A percentile compares a stretch with the other conserved stretches of the same genome.
phyloP scores from a whole-genome alignment of 768 basidiomycete species.

The Boletus rufocinnamomeus region DNA sequence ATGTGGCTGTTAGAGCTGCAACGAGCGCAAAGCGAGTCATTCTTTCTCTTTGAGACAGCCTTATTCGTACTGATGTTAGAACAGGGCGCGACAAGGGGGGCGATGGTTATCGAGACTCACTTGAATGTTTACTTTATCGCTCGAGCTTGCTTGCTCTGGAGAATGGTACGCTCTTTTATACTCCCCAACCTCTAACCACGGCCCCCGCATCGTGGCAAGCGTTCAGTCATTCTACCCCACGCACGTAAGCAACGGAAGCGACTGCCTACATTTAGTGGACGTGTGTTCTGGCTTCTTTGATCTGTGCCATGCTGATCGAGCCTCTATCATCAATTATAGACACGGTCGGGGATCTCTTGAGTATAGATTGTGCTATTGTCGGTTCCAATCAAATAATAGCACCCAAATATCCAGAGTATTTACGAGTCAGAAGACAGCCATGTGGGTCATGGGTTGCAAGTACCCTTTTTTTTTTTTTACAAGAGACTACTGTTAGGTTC shows the following conservation, averaged over 20 bases:
- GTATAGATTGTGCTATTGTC: no score
- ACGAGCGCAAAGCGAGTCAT: not conserved
- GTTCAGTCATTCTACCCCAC: not conserved
- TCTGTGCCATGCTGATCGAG: not conserved
- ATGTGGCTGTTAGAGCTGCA: not conserved
- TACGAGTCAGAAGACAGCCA: not conserved
- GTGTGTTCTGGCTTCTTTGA: not conserved
- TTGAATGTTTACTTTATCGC: not conserved
- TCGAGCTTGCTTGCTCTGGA: no score
- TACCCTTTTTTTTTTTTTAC: not conserved
- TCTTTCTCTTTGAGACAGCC: not conserved
- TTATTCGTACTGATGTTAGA: not conserved
- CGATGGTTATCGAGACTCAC: not conserved
- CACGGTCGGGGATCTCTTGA: no score
- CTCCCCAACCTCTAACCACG: not conserved
- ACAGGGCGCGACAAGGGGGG: not conserved
- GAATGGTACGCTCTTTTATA: not conserved
- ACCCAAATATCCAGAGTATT: not conserved
- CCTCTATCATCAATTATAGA: no score
- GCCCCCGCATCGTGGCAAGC: not conserved
- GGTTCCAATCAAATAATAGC: no score
- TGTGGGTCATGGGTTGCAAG: not conserved
- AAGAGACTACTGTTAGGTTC: not conserved
- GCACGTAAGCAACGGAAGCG: not conserved
- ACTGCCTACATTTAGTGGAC: not conserved